These are phyloP conservation scores for Maudiozyma pseudohumilis DNA, from an alignment of 805 yeast genomes.

Conservation along the genomic window DNA sequence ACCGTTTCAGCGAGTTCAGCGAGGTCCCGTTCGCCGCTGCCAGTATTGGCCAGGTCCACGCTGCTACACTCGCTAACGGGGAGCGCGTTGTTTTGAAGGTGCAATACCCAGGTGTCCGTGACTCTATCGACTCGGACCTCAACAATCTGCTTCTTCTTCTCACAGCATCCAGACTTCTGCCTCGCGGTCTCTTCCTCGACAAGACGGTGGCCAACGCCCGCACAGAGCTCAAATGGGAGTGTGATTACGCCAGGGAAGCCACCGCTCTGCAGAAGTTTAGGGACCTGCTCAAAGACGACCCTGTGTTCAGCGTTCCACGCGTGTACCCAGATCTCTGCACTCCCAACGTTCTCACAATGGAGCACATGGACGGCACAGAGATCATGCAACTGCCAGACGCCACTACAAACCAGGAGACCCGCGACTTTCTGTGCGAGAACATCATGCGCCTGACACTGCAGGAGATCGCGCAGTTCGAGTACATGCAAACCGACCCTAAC, in stretches of 20 bases:
- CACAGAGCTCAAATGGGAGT: constrained; percentile 91
- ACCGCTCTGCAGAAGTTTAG: constrained; percentile 59
- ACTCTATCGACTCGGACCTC: constrained; percentile 87
- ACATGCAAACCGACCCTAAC: constrained; percentile 98
- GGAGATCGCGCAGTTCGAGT: constrained; percentile 76
- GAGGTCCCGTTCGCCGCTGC: constrained; percentile 95
- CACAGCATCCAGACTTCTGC: constrained; percentile 78
- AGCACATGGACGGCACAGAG: constrained; percentile 72
- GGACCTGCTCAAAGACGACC: constrained; percentile 47
- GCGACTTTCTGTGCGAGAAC: constrained; percentile 72
- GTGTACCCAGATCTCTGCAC: constrained; percentile 74
- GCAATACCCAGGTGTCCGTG: constrained; percentile 94
- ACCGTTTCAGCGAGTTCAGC: constrained; percentile 61
- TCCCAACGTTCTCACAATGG: constrained; percentile 81
- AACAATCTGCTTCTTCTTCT: constrained; percentile 73
- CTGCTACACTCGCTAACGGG: constrained; percentile 54
- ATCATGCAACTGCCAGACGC: constrained; percentile 66
- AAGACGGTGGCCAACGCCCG: constrained; percentile 90
- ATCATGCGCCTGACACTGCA: constrained; percentile 78
- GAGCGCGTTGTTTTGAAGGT: constrained; percentile 85
- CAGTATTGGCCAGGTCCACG: constrained; percentile 93
- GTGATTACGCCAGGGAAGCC: constrained; percentile 90
- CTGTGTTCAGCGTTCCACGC: constrained; percentile 67
- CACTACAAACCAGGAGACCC: constrained; percentile 44
- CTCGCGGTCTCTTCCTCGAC: constrained; percentile 86